Evolutionary conservation across 495 filamentous ascomycete species (phyloP).

Genomic region (Neurospora sp.): DNA sequence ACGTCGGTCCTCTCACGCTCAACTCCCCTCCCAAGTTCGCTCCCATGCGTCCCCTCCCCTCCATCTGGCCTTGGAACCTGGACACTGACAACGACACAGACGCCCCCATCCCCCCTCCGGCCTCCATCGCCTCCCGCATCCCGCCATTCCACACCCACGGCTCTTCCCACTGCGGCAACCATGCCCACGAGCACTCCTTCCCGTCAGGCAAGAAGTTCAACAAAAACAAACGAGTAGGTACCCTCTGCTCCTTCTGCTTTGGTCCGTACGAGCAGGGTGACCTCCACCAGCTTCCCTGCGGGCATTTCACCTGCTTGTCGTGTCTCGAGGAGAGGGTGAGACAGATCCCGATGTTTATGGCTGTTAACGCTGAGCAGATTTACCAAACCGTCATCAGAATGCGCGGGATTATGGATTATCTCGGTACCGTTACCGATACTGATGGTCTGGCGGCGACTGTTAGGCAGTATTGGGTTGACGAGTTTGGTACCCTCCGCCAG

Average conservation of each 20-base stretch:
- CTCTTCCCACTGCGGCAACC: not conserved
- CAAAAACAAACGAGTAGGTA: not conserved
- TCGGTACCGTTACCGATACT: not conserved
- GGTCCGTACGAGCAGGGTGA: not conserved
- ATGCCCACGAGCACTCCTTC: not conserved
- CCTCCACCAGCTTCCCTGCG: constrained; percentile 13
- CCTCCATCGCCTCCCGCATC: not conserved
- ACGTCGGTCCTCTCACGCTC: not conserved
- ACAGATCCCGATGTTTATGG: not conserved
- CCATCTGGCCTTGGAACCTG: not conserved
- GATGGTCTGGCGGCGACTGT: not conserved
- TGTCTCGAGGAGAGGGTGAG: not conserved
- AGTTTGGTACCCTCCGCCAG: not conserved
- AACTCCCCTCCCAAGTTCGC: not conserved
- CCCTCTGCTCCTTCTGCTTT: not conserved
- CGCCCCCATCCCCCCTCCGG: not conserved
- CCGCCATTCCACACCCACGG: not conserved
- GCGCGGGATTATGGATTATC: not conserved
- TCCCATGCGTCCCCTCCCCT: not conserved
- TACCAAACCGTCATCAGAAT: not conserved
- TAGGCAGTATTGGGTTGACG: not conserved
- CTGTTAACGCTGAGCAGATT: not conserved
- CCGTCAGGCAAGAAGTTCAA: not conserved
- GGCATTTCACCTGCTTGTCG: constrained; percentile 2
- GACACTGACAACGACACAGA: not conserved